phyloP scores from a whole-genome alignment of 306 rosid species.

The Prunus persica region Prunus_persica_NCBIv2 NC_034010.1:6751501-6752000 shows the following conservation, averaged over 20 bases:
- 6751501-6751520: slow-evolving; percentile 27
- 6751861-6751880: slow-evolving; percentile 41
- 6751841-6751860: slow-evolving; percentile 28
- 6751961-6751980: not conserved
- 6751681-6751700: not conserved
- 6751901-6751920: slow-evolving; percentile 48
- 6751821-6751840: slow-evolving; percentile 32
- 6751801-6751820: slow-evolving; percentile 34
- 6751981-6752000: slow-evolving; percentile 40
- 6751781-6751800: slow-evolving; percentile 27
- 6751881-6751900: slow-evolving; percentile 38
- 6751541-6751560: slow-evolving; percentile 22
- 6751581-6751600: slow-evolving; percentile 31
- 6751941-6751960: not conserved
- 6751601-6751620: slow-evolving; percentile 24
- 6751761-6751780: slow-evolving; percentile 23
- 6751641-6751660: too few relatives aligned
- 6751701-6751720: slow-evolving; percentile 1
- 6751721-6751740: slow-evolving; percentile 3
- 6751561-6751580: slow-evolving; percentile 10
- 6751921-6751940: not conserved
- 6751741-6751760: slow-evolving; percentile 30
- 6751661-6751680: not conserved
- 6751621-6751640: not conserved
- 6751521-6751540: slow-evolving; percentile 37